Evolutionary conservation across 768 basidiomycete genomes (phyloP).

Genomic region (Trametopsis cervina): DNA sequence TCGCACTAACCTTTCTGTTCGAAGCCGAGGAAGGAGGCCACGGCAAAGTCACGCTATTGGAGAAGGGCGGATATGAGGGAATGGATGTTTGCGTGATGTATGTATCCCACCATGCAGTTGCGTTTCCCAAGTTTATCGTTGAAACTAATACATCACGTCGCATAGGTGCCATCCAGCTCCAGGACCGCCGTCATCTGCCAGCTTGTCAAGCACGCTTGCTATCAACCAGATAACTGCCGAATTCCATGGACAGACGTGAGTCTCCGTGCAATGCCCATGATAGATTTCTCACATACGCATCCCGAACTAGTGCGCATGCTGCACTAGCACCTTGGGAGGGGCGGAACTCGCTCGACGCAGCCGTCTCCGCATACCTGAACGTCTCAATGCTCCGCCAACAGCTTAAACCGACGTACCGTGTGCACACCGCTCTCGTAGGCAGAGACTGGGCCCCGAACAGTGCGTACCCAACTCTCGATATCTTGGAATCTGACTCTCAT

Average conservation of each 20-base stretch:
- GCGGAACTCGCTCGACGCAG: slow-evolving; percentile 77
- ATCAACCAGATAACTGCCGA: slow-evolving; percentile 53
- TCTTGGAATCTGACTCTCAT: neutral
- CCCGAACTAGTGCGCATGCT: slow-evolving; percentile 61
- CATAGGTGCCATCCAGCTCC: slow-evolving; percentile 77
- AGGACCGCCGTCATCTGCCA: slow-evolving; percentile 63
- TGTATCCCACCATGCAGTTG: slow-evolving; percentile 9
- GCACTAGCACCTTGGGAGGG: slow-evolving; percentile 83
- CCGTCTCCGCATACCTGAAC: slow-evolving; percentile 75
- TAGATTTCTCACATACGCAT: neutral
- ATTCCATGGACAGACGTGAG: slow-evolving; percentile 69
- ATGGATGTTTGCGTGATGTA: slow-evolving; percentile 79
- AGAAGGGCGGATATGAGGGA: slow-evolving; percentile 64
- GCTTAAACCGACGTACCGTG: slow-evolving; percentile 65
- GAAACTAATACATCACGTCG: neutral
- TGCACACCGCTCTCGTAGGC: slow-evolving; percentile 75
- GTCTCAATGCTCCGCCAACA: slow-evolving; percentile 81
- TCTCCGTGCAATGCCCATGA: neutral
- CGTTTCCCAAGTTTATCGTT: neutral
- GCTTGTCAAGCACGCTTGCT: slow-evolving; percentile 58
- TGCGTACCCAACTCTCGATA: too few relatives aligned
- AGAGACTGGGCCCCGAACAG: slow-evolving; percentile 71
- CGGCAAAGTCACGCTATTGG: slow-evolving; percentile 63
- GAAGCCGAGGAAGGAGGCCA: slow-evolving; percentile 74
- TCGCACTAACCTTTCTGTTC: neutral